Percentiles rank a stretch among this genome's conserved stretches.
These are phyloP conservation scores for Yamadazyma pseudoaaseri DNA, from an alignment of 1,139 yeast genomes.

Conservation along the genomic window DNA sequence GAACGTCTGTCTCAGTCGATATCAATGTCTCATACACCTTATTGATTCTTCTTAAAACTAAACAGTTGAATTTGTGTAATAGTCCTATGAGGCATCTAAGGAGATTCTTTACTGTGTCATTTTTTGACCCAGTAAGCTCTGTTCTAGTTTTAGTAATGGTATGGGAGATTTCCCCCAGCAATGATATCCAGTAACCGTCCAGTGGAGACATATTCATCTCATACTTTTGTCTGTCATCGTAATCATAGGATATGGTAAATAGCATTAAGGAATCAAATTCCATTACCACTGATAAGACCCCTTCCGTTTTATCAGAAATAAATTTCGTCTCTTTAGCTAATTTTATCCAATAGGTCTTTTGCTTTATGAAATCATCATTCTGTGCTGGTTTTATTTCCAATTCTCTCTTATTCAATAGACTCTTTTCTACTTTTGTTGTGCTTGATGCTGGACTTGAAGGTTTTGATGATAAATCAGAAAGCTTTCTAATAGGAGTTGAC, in stretches of 20 bases:
- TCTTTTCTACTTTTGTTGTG: slow-evolving; percentile 1
- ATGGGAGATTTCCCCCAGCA: slow-evolving; percentile 25
- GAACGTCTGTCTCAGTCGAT: slow-evolving; percentile 18
- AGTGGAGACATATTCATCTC: slow-evolving; percentile 25
- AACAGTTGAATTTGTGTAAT: slow-evolving; percentile 22
- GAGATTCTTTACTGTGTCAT: slow-evolving; percentile 20
- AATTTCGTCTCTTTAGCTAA: slow-evolving; percentile 27
- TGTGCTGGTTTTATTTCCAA: slow-evolving; percentile 1
- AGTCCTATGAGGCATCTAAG: slow-evolving; percentile 30
- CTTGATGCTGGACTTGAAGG: slow-evolving; percentile 4
- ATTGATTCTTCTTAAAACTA: slow-evolving; percentile 30
- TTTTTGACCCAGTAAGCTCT: slow-evolving; percentile 14
- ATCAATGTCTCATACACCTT: slow-evolving; percentile 22
- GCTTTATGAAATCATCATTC: slow-evolving; percentile 9
- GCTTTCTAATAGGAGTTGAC: neutral
- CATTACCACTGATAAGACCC: slow-evolving; percentile 23
- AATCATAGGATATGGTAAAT: slow-evolving; percentile 31
- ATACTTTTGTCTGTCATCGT: slow-evolving; percentile 33
- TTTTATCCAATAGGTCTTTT: slow-evolving; percentile 31
- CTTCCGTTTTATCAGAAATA: slow-evolving; percentile 24
- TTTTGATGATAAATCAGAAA: neutral
- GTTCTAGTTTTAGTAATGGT: slow-evolving; percentile 23
- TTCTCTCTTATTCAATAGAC: slow-evolving; percentile 3
- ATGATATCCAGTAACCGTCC: slow-evolving; percentile 35
- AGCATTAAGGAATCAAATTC: slow-evolving; percentile 33